phyloP scores from a whole-genome alignment of 2,329 filamentous ascomycete genomes.

The Trichoderma guizhouense region DNA sequence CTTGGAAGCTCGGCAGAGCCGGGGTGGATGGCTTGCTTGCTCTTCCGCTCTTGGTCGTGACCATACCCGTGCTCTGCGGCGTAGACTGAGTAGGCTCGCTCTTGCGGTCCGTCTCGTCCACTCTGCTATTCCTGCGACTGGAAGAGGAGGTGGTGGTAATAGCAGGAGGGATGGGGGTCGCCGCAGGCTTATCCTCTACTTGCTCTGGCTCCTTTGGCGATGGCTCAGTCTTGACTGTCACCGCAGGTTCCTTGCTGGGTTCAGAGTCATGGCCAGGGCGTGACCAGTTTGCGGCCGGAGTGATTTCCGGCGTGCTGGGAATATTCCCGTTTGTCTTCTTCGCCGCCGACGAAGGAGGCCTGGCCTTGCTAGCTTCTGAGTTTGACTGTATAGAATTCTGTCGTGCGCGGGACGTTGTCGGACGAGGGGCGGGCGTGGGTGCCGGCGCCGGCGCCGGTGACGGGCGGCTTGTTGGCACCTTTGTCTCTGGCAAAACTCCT shows the following conservation, averaged over 20 bases:
- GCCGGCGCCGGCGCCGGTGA: conserved; percentile 59
- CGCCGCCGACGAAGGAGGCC: conserved; percentile 58
- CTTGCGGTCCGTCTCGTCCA: conserved; percentile 37
- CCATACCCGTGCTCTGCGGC: conserved; percentile 39
- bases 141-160: conserved; percentile 27
- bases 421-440: conserved; percentile 45
- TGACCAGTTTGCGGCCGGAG: conserved; percentile 30
- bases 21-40: conserved; percentile 66
- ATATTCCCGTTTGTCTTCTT: conserved; percentile 58
- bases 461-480: conserved; percentile 45
- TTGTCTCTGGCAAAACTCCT: conserved; percentile 62
- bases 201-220: conserved; percentile 31
- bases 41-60: conserved; percentile 63
- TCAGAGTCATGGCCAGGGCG: conserved; percentile 45
- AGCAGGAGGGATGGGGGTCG: conserved; percentile 23
- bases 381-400: conserved; percentile 69
- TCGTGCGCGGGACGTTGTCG: conserved; percentile 67
- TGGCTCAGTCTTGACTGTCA: conserved; percentile 32
- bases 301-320: conserved; percentile 37
- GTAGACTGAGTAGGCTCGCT: conserved; percentile 46
- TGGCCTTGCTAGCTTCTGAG: conserved; percentile 49
- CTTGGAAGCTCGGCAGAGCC: conserved; percentile 54
- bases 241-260: conserved; percentile 45
- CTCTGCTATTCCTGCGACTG: conserved; percentile 43
- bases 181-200: conserved; percentile 22